These are phyloP conservation scores for Zygoascus sp. DNA, from an alignment of 1,139 yeast genomes.

Conservation along the genomic window DNA sequence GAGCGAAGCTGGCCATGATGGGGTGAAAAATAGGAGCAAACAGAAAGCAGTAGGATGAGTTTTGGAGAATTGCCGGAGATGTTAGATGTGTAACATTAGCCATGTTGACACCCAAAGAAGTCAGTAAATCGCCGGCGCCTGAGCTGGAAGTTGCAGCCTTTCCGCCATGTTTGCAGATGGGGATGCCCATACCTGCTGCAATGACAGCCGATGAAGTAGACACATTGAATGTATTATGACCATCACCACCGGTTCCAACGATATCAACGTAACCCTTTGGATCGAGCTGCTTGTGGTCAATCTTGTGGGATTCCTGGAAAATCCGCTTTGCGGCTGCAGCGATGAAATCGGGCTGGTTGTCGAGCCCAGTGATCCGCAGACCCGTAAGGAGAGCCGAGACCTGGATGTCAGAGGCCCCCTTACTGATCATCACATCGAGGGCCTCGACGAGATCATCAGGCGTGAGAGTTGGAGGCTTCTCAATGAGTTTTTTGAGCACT, in stretches of 20 bases:
- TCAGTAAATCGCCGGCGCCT: slow-evolving; percentile 87
- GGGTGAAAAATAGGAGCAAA: slow-evolving; percentile 94
- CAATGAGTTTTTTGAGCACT: slow-evolving; percentile 56
- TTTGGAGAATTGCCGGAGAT: slow-evolving; percentile 57
- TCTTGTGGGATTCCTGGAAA: slow-evolving; percentile 42
- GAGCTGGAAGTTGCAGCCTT: slow-evolving; percentile 90
- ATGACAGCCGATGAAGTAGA: slow-evolving; percentile 93
- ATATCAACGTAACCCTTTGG: slow-evolving; percentile 68
- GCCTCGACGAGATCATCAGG: slow-evolving; percentile 60
- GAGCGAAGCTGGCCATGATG: slow-evolving; percentile 83
- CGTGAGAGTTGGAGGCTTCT: slow-evolving; percentile 55
- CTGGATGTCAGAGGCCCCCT: slow-evolving; percentile 63
- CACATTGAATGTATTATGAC: slow-evolving; percentile 93
- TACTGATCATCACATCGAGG: slow-evolving; percentile 53
- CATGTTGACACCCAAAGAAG: slow-evolving; percentile 71
- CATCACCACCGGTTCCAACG: slow-evolving; percentile 98
- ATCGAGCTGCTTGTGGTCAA: slow-evolving; percentile 39
- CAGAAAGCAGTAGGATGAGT: slow-evolving; percentile 62
- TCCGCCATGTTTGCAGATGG: slow-evolving; percentile 91
- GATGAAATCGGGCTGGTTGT: slow-evolving; percentile 72
- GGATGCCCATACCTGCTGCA: slow-evolving; percentile 83
- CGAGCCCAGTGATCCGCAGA: slow-evolving; percentile 68
- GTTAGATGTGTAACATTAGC: slow-evolving; percentile 60
- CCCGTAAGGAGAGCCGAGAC: slow-evolving; percentile 76
- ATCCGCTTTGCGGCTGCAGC: slow-evolving; percentile 80